Percentiles rank a stretch among this genome's conserved stretches.
Conservation (phyloP, 139 green algal genomes). For the Medakamo hakoo region DNA sequence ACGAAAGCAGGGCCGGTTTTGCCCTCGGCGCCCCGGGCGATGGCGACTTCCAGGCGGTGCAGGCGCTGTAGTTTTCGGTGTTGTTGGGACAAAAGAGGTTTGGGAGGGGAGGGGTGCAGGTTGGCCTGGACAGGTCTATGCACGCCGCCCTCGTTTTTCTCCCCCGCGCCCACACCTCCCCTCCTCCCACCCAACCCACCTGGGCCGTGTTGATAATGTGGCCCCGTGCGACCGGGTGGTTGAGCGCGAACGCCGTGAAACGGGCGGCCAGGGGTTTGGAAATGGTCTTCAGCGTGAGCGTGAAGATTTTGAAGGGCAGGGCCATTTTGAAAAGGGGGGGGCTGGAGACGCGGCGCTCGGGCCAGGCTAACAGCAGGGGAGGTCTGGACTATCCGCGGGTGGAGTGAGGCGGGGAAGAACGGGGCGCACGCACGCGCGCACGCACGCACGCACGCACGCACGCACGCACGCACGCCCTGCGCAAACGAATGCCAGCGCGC, state of each 20-base stretch:
- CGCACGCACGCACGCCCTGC: no score
- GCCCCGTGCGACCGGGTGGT: slow-evolving; percentile 26
- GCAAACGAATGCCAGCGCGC: no score
- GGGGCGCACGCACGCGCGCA: no score
- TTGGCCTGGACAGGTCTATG: neutral
- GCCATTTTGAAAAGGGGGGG: no score
- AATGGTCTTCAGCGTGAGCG: slow-evolving; percentile 28
- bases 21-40: slow-evolving; percentile 54
- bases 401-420: no score
- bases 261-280: slow-evolving; percentile 40
- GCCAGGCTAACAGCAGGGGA: no score
- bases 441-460: no score
- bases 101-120: neutral
- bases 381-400: no score
- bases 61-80: slow-evolving; percentile 15
- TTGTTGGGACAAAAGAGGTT: neutral
- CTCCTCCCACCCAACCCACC: no score
- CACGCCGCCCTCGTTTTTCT: neutral
- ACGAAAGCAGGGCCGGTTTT: slow-evolving; percentile 50
- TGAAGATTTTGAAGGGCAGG: slow-evolving; percentile 31
- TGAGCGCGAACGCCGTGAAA: slow-evolving; percentile 47
- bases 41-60: slow-evolving; percentile 47
- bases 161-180: neutral
- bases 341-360: no score
- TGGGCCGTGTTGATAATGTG: slow-evolving; percentile 34